These are phyloP conservation scores for Tephrocybe sp. DNA, from an alignment of 768 basidiomycete species.

Conservation along the genomic window DNA sequence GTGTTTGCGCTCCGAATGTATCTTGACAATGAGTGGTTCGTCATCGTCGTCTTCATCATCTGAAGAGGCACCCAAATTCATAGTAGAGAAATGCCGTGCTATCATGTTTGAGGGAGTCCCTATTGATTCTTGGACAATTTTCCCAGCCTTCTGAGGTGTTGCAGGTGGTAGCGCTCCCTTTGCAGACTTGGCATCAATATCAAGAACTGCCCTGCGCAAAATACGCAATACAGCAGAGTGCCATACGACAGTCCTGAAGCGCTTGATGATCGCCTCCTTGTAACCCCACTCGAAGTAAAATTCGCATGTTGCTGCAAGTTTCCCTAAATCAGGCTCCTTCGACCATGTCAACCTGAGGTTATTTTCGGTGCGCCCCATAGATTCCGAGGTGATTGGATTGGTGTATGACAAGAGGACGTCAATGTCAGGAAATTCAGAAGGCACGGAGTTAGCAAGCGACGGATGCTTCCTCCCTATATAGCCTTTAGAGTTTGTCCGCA, in stretches of 20 bases:
- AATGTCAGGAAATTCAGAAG: slow-evolving; percentile 68
- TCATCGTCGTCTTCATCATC: slow-evolving; percentile 35
- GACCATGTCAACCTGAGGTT: slow-evolving; percentile 42
- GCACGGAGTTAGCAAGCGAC: slow-evolving; percentile 62
- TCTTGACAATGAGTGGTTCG: slow-evolving; percentile 56
- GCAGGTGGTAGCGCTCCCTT: slow-evolving; percentile 17
- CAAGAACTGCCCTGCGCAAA: slow-evolving; percentile 62
- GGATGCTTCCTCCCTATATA: slow-evolving; percentile 63
- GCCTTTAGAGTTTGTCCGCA: slow-evolving; percentile 67
- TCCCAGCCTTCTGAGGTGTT: slow-evolving; percentile 41
- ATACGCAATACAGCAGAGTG: slow-evolving; percentile 69
- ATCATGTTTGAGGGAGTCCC: slow-evolving; percentile 60
- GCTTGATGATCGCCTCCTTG: slow-evolving; percentile 76
- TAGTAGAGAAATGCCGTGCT: slow-evolving; percentile 51
- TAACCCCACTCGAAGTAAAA: slow-evolving; percentile 93
- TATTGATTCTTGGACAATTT: slow-evolving; percentile 20
- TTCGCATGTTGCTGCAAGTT: slow-evolving; percentile 80
- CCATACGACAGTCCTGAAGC: slow-evolving; percentile 85
- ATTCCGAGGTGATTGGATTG: slow-evolving; percentile 74
- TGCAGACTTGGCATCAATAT: slow-evolving; percentile 35
- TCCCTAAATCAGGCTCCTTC: slow-evolving; percentile 66
- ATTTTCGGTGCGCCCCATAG: slow-evolving; percentile 40
- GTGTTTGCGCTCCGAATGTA: slow-evolving; percentile 66
- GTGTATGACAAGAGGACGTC: slow-evolving; percentile 78
- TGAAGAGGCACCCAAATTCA: slow-evolving; percentile 31